Evolutionary conservation across 768 basidiomycete species (phyloP).

Genomic region (Paxillus rubicundulus): DNA sequence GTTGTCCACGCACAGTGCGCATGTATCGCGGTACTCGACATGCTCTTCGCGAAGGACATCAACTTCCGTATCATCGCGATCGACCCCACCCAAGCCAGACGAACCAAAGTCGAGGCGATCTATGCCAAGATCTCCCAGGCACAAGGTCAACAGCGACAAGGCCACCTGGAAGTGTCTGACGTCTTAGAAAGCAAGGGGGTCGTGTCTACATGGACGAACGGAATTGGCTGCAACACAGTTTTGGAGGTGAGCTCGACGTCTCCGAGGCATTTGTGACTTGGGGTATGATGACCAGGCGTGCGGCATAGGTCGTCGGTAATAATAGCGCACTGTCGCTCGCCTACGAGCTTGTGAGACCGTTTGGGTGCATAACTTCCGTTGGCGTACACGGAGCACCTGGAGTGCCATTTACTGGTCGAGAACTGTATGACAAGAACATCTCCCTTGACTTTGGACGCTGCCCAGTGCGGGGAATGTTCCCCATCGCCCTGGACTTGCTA

Average conservation of each 20-base stretch:
- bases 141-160: conserved; percentile 21
- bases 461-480: conserved; percentile 76
- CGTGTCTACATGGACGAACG: conserved; percentile 51
- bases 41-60: conserved; percentile 43
- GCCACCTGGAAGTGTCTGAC: conserved; percentile 49
- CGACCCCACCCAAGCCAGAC: conserved; percentile 56
- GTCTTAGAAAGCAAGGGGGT: conserved; percentile 51
- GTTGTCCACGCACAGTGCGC: conserved; percentile 45
- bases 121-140: conserved; percentile 51
- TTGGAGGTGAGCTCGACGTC: conserved; percentile 51
- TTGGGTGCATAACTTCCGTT: conserved; percentile 73
- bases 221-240: conserved; percentile 60
- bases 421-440: conserved; percentile 75
- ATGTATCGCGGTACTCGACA: conserved; percentile 60
- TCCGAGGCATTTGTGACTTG: background rate
- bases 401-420: conserved; percentile 53
- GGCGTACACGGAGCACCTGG: conserved; percentile 61
- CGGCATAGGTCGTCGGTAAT: conserved; percentile 64
- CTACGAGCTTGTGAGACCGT: conserved; percentile 70
- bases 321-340: conserved; percentile 60
- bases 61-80: conserved; percentile 60
- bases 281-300: background rate
- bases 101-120: conserved; percentile 59
- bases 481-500: conserved; percentile 65
- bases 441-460: conserved; percentile 81